These are phyloP conservation scores for Lecanicillium sp. DNA, from an alignment of 2,329 filamentous ascomycete species.

Conservation along the genomic window DNA sequence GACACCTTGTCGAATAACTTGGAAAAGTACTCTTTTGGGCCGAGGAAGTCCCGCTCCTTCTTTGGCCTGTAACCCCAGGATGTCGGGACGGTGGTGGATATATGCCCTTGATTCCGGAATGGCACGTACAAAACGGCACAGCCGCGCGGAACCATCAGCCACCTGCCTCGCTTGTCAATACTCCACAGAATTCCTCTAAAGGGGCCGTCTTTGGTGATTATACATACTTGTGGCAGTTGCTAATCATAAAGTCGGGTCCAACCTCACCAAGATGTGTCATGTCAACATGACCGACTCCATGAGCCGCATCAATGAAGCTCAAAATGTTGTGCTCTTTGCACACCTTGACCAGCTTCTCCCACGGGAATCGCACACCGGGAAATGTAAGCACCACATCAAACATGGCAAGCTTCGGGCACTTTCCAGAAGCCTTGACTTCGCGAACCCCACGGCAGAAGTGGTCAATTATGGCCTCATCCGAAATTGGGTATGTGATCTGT, in stretches of 20 bases:
- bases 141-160: constrained; percentile 64
- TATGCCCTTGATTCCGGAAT: constrained; percentile 54
- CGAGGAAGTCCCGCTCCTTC: constrained; percentile 9
- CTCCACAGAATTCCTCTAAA: not conserved
- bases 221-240: constrained; percentile 57
- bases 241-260: constrained; percentile 64
- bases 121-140: constrained; percentile 66
- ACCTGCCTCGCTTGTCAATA: constrained; percentile 28
- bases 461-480: constrained; percentile 48
- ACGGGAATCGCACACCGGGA: constrained; percentile 63
- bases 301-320: constrained; percentile 63
- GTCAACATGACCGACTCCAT: constrained; percentile 63
- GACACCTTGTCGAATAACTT: constrained; percentile 58
- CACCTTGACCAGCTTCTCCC: constrained; percentile 49
- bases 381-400: constrained; percentile 65
- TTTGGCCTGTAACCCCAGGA: constrained; percentile 55
- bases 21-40: constrained; percentile 45
- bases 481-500: constrained; percentile 48
- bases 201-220: not conserved
- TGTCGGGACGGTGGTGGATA: constrained; percentile 61
- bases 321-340: constrained; percentile 54
- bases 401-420: constrained; percentile 52
- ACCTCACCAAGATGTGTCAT: constrained; percentile 47
- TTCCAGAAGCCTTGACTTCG: constrained; percentile 38
- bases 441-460: constrained; percentile 23